phyloP scores from a whole-genome alignment of 2,329 filamentous ascomycete species.

The Scedosporium boydii region DNA sequence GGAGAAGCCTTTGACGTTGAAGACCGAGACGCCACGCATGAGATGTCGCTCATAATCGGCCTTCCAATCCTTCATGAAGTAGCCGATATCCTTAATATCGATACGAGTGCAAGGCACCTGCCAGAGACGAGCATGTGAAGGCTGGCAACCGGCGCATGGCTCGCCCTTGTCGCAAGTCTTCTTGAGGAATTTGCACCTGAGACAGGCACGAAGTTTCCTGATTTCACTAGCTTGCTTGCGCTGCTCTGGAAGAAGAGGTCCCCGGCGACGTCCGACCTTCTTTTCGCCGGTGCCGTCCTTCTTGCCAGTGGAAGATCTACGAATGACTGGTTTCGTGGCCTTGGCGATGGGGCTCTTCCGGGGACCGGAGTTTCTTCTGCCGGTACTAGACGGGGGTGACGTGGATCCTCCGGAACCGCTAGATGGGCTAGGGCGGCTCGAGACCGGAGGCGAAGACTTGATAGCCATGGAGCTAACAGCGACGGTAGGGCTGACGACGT shows the following conservation, averaged over 20 bases:
- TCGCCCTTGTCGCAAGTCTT: constrained; percentile 98
- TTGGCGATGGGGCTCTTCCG: constrained; percentile 64
- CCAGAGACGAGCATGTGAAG: constrained; percentile 90
- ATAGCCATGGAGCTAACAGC: constrained; percentile 61
- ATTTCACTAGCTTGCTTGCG: constrained; percentile 96
- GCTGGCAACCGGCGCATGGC: constrained; percentile 90
- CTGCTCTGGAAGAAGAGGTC: constrained; percentile 85
- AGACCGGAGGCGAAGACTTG: constrained; percentile 43
- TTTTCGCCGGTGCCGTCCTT: constrained; percentile 75
- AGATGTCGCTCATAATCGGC: constrained; percentile 91
- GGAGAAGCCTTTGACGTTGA: constrained; percentile 82
- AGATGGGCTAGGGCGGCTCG: constrained; percentile 50
- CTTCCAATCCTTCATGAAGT: constrained; percentile 99
- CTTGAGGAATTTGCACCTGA: constrained; percentile 97
- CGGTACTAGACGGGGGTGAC: constrained; percentile 51
- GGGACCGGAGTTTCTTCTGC: constrained; percentile 57
- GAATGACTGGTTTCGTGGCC: constrained; percentile 67
- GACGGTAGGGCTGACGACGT: constrained; percentile 57
- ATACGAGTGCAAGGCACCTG: constrained; percentile 96
- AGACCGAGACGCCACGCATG: constrained; percentile 77
- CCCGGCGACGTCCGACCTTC: constrained; percentile 83
- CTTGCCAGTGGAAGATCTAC: constrained; percentile 67
- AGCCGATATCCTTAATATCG: constrained; percentile 96
- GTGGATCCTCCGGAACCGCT: constrained; percentile 53
- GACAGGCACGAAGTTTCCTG: constrained; percentile 83